Base-by-base conservation (phyloP, 2,329 filamentous ascomycete genomes). In the Bipolaris sorokiniana region DNA sequence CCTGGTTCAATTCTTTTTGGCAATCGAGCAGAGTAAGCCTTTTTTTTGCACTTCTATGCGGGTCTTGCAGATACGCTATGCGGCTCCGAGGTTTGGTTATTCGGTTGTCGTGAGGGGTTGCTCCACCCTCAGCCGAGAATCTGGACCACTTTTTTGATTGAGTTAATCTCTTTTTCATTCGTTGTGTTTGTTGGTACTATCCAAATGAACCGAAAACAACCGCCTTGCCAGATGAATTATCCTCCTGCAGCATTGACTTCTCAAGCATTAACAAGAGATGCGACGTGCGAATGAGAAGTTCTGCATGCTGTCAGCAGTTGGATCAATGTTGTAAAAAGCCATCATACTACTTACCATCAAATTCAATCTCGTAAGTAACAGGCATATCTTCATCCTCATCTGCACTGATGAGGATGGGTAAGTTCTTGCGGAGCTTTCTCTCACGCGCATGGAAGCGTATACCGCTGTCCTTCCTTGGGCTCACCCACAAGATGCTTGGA, bases 371-470 rank as follows among this genome's bases (percentile, higher is more conserved):
- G 70, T 92, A 95, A 51, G 82, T 86, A 9, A 90, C 85, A 3
- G 88, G 82, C n/a, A 84, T 76, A 44, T 91, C 86, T 51, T 91
- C 87, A 48, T 91, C 86, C 51, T 91, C 87, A 48, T 88, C 84
- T 9, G 77, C 78, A 1, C 80, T 78, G 15, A 86, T 75, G 11
- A 90, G 77, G 13, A 90, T 72, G 1, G 87, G 84, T 56, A 79
- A 77, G 34, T 80, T 67, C 49, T 75, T 67, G 68, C 73, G 76
- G 68, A 77, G 72, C 40, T 79, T 79, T 52, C 80, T 81, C 69
- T 86, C 82, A 20, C 76, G 78, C 16, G 93, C 88, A 9, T 83
- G 82, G 63, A 95, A 86, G 42, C 84, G 85, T 54, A 95, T 76
- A 0, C 91, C 91, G 18, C 91, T 86, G 55, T 86, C 83, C 64